Evolutionary conservation across 768 basidiomycete genomes (phyloP).

Genomic region (Leccinum subtestaceum): DNA sequence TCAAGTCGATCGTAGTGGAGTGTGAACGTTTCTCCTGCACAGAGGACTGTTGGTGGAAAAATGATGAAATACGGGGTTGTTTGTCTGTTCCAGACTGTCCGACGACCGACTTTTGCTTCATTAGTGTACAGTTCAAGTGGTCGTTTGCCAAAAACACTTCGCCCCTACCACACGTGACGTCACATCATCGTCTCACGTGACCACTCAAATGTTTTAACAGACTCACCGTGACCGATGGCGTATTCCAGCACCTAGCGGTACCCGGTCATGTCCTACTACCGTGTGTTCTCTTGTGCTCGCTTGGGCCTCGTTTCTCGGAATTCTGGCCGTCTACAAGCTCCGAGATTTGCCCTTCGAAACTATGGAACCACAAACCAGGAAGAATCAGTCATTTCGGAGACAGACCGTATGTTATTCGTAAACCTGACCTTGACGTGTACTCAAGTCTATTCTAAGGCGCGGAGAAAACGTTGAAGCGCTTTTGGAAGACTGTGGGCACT

Average conservation of each 20-base stretch:
- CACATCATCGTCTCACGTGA: conserved; percentile 26
- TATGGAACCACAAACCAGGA: conserved; percentile 30
- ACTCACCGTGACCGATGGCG: not conserved
- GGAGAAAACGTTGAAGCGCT: conserved; percentile 81
- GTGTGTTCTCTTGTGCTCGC: conserved; percentile 6
- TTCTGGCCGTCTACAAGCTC: not conserved
- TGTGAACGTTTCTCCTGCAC: conserved; percentile 30
- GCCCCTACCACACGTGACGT: conserved; percentile 21
- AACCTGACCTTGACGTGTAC: not conserved
- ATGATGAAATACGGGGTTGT: conserved; percentile 43
- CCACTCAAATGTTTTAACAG: conserved; percentile 2
- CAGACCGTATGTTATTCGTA: conserved; percentile 51
- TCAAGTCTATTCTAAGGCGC: conserved; percentile 53
- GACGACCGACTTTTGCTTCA: conserved; percentile 19
- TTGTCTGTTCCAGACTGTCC: conserved; percentile 5
- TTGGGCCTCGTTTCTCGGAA: conserved; percentile 2
- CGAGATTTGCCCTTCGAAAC: conserved; percentile 1
- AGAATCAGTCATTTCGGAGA: conserved; percentile 52
- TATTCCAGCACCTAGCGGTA: not conserved
- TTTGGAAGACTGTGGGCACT: conserved; percentile 92
- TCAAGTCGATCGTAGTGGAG: conserved; percentile 50
- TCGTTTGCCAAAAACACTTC: not conserved
- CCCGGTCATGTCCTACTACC: conserved; percentile 8
- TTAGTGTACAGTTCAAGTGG: not conserved
- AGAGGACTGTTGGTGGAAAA: conserved; percentile 32